Conservation (phyloP, 805 yeast species). For the Cyberlindnera mrakii region DNA sequence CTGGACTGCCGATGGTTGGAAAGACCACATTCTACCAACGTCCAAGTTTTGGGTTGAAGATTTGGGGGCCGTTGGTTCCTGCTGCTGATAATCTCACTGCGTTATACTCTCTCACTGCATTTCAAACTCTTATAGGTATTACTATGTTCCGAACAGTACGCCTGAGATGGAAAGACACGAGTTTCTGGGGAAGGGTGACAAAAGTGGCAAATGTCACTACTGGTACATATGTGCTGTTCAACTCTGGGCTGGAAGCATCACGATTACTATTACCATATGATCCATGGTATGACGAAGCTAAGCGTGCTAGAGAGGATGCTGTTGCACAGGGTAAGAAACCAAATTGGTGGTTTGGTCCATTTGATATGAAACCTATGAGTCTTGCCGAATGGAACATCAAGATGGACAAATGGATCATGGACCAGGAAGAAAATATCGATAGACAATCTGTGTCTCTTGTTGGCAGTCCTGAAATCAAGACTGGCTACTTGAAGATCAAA, state of each 20-base stretch:
- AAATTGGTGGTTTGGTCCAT: constrained; percentile 65
- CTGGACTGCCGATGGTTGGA: neutral
- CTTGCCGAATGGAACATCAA: constrained; percentile 30
- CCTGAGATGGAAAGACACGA: constrained; percentile 20
- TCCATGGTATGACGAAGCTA: constrained; percentile 73
- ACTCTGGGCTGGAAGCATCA: constrained; percentile 50
- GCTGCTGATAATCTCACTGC: constrained; percentile 60
- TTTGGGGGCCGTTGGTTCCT: constrained; percentile 72
- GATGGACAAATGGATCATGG: constrained; percentile 21
- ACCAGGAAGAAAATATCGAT: constrained; percentile 13
- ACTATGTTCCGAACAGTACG: constrained; percentile 21
- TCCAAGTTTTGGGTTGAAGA: constrained; percentile 53
- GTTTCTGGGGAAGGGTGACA: constrained; percentile 24
- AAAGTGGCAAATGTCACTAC: constrained; percentile 28
- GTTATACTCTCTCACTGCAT: constrained; percentile 42
- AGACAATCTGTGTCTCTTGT: constrained; percentile 6
- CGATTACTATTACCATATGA: constrained; percentile 46
- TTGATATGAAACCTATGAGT: constrained; percentile 46
- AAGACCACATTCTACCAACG: constrained; percentile 25
- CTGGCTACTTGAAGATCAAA: constrained; percentile 11
- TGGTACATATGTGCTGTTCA: constrained; percentile 45
- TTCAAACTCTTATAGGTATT: constrained; percentile 49
- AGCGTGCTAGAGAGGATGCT: constrained; percentile 41
- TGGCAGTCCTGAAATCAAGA: constrained; percentile 13
- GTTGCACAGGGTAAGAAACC: constrained; percentile 39